Percentiles rank a stretch among this genome's conserved stretches.
Evolutionary conservation across 1,139 yeast genomes (phyloP).

Genomic region (Pichia sp.): DNA sequence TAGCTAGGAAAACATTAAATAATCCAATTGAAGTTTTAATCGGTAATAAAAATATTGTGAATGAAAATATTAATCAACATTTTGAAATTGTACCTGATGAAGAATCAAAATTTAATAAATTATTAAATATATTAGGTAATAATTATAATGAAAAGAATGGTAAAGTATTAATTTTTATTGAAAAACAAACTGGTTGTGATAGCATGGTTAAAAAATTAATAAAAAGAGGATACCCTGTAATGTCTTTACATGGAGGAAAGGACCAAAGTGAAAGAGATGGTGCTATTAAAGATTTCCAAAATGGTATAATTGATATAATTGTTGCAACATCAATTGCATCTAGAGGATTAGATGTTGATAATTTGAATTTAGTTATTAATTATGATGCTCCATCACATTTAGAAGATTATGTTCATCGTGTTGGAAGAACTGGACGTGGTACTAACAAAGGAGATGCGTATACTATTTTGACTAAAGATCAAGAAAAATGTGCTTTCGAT

Average conservation of each 20-base stretch:
- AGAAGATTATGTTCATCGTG: constrained; percentile 95
- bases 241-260: constrained; percentile 88
- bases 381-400: constrained; percentile 87
- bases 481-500: constrained; percentile 66
- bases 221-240: constrained; percentile 51
- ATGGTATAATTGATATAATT: constrained; percentile 54
- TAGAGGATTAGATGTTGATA: constrained; percentile 87
- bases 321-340: constrained; percentile 95
- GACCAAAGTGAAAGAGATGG: constrained; percentile 78
- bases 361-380: constrained; percentile 70
- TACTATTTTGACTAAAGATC: constrained; percentile 60
- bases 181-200: constrained; percentile 80
- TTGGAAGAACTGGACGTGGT: constrained; percentile 95
- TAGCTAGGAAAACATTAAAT: constrained; percentile 58
- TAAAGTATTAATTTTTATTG: constrained; percentile 76
- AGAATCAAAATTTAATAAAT: constrained; percentile 46
- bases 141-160: constrained; percentile 34
- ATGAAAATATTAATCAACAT: constrained; percentile 69
- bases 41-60: constrained; percentile 80
- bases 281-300: constrained; percentile 68
- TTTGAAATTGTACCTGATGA: constrained; percentile 54
- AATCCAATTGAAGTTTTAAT: constrained; percentile 73
- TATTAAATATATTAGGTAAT: constrained; percentile 49
- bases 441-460: constrained; percentile 73
- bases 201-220: constrained; percentile 51